Percentiles rank a stretch among this genome's conserved stretches.
These are phyloP conservation scores for Moesziomyces globuligerus DNA, from an alignment of 1,284 basidiomycete genomes.

Conservation along the genomic window DNA sequence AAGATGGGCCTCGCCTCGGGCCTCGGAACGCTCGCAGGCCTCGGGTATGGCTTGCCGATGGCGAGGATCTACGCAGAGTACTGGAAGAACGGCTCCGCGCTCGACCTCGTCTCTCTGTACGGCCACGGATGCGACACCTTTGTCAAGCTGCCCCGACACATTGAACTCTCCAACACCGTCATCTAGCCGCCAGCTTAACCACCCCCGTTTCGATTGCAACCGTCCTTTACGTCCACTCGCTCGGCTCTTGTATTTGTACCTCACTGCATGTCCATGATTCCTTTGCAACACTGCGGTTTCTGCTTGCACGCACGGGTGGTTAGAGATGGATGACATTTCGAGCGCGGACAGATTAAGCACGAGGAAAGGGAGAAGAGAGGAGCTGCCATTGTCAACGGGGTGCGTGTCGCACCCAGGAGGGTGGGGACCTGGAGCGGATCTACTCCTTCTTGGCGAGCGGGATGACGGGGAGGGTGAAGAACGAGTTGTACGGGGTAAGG, in stretches of 20 bases:
- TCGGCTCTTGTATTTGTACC: constrained; percentile 9
- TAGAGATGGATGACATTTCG: neutral
- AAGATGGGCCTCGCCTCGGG: constrained; percentile 78
- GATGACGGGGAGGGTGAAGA: constrained; percentile 52
- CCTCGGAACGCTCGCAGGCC: constrained; percentile 80
- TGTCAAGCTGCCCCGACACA: constrained; percentile 54
- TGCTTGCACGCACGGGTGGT: neutral
- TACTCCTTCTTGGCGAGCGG: constrained; percentile 39
- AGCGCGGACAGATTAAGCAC: too few species aligned
- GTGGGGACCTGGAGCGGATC: too few species aligned
- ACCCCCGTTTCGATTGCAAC: neutral
- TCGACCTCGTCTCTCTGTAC: constrained; percentile 31
- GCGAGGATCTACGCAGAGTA: constrained; percentile 78
- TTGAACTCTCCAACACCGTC: constrained; percentile 49
- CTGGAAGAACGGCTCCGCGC: constrained; percentile 46
- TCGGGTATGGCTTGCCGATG: constrained; percentile 80
- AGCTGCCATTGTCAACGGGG: too few species aligned
- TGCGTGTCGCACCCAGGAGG: too few species aligned
- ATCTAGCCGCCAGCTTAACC: constrained; percentile 45
- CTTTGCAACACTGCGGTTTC: too few species aligned
- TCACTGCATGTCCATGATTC: neutral
- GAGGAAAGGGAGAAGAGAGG: too few species aligned
- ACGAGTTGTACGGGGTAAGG: constrained; percentile 44
- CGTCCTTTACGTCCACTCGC: too few species aligned
- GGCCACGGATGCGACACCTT: constrained; percentile 61